These are phyloP conservation scores for Stropharia rugosoannulata DNA, from an alignment of 768 basidiomycete species.

Conservation along the genomic window DNA sequence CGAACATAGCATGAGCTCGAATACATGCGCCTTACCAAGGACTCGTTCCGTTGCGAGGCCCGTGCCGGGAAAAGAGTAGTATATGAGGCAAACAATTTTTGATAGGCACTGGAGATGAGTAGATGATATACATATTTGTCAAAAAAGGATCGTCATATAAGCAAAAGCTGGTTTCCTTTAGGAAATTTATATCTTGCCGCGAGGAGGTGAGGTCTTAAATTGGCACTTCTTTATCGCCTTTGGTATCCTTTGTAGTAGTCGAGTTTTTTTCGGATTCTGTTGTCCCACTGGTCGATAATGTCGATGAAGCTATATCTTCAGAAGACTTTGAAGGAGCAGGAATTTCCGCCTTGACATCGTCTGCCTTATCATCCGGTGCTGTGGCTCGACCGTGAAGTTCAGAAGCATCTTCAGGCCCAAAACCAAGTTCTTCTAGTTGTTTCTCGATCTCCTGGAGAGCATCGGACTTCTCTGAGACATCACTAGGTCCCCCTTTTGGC, in stretches of 20 bases:
- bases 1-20: neutral
- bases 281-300: no score
- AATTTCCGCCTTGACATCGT: neutral
- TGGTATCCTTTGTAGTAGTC: no score
- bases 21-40: conserved; percentile 5
- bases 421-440: conserved; percentile 15
- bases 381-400: neutral
- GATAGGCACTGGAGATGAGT: neutral
- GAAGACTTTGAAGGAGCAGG: no score
- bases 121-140: neutral
- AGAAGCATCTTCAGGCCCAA: conserved; percentile 7
- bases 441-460: conserved; percentile 18
- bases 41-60: conserved; percentile 6
- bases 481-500: neutral
- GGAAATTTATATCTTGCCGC: no score
- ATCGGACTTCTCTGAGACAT: conserved; percentile 12
- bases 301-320: no score
- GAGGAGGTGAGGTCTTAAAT: no score
- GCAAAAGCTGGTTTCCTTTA: neutral
- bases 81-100: conserved; percentile 4
- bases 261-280: no score
- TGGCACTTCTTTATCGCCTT: no score
- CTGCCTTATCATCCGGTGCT: neutral
- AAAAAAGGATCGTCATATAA: neutral
- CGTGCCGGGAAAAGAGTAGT: conserved; percentile 7